Base-by-base conservation (phyloP, 768 basidiomycete species). In the Lyophyllum decastes region DNA sequence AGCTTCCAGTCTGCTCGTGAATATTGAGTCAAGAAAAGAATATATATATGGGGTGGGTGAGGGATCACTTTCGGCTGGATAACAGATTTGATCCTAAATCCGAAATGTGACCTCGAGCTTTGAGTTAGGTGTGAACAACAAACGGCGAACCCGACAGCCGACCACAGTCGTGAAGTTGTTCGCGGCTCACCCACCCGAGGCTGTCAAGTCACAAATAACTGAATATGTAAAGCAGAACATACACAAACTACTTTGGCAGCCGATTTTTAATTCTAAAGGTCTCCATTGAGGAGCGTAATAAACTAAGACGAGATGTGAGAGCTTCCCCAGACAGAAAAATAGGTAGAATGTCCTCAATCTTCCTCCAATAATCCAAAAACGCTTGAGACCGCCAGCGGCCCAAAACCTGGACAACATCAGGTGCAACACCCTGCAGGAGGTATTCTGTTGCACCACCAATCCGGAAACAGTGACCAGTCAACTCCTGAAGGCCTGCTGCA, bases 351-450 rank as follows among this genome's bases (percentile, higher is more conserved):
- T 12, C 27, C 17, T 59, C 54, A 21, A 59, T 51, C 1, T 48
- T 17, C 17, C 44, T 9, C 58, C 47, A 55, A n/a, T 59, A 59
- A 11, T 55, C 35, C 10, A 59, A 46, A 12, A 59, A 59, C n/a
- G 58, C 47, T 19, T 33, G 21, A 21, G 58, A 59, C 41, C 34
- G 19, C 58, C 58, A 59, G 19, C 48, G 25, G 2, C 53, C 58
- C 24, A 43, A 41, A 4, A 33, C 49, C 19, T 10, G 26, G 2
- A 59, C 52, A 6, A 59, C 22, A 9, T 43, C 46, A 6, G 50
- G 57, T 25, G 27, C 7, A 11, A 19, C 48, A 14, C 57, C 57
- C 17, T 43, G 57, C 9, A 58, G 35, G 4, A 58, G 45, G 2
- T 35, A 46, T 25, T 58, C 49, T 14, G 54, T 55, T 14, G 47